Evolutionary conservation across 495 filamentous ascomycete genomes (phyloP), one percentile per base, ranked within the genome.

Genomic region (Thermothielavioides terrestris): DNA sequence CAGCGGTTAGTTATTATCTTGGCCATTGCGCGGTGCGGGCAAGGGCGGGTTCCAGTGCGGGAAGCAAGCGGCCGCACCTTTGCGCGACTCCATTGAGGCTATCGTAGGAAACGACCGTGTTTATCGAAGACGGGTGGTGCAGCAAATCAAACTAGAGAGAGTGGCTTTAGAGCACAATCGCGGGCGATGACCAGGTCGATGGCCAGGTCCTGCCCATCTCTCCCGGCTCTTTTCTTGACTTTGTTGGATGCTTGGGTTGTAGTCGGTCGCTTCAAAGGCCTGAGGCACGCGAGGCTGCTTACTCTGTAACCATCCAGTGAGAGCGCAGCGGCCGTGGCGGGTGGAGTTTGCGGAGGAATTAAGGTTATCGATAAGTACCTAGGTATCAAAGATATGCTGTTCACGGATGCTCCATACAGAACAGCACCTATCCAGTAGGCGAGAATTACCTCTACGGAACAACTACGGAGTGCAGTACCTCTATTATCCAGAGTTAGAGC

Each of bases 11-110:
- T 40, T 25, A 50, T 31, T 36, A 32, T 36, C 4, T 6, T 3
- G 30, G 22, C 4, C 17, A 4, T 9, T 2, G 18, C 14, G 38
- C 4, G 9, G 38, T 15, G 14, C 10, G 10, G 11, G 25, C 14
- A 20, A 3, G 5, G 30, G 14, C 7, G 17, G 23, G 3, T n/a
- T n/a, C n/a, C n/a, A 31, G 17, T 25, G 26, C 11, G 25, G 34
- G 12, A 38, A 38, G 18, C n/a, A 17, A 28, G 15, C 8, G 22
- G 28, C 23, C 53, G 30, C 44, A 64, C 63, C 63, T 56, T 60
- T 66, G 50, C 63, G 63, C 46, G 61, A 58, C 26, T 64, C 63
- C 42, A 66, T 63, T 54, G 54, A 50, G 42, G 57, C 42, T 46
- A 50, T 52, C 21, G 49, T 41, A 32, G 22, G 47, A 21, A 44